Base-by-base conservation (phyloP, 2,329 filamentous ascomycete species). In the Xylariales sp. region DNA sequence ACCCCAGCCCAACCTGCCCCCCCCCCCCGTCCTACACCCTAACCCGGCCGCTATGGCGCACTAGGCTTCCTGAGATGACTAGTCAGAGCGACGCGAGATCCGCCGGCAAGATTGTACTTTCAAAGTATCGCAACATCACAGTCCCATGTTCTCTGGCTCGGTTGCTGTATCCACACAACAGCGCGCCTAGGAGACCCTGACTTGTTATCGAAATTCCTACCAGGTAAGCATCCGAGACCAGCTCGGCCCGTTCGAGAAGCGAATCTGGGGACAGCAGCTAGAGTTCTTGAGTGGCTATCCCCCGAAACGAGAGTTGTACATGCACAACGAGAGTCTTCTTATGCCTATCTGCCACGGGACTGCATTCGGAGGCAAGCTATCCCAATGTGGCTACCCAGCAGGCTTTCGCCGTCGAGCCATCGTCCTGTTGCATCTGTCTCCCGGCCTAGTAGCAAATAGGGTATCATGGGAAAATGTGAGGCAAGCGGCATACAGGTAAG, bases 171-270 rank as follows among this genome's bases (percentile, higher is more conserved):
- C 38, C 40, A 46, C 42, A 47, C 48, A 44, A 49, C 46, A 39
- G 40, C 46, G 42, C 46, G 47, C 45, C 47, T 47, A 42, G 40
- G 40, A 35, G 39, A 42, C 19, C 8, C 16, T 25, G 18, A 31
- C 25, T 51, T 9, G 27, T 25, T 14, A 33, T 34, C 29, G 45
- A 47, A 45, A 49, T 48, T 42, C 38, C 42, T 51, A 29, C 40
- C 14, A 52, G 45, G 46, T 45, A 53, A 40, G 45, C 42, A 49
- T 42, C 53, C 51, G 52, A 56, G 51, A 54, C 46, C 14, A 37
- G 48, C 53, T 55, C 53, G 56, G 54, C 46, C 54, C 52, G 48
- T 56, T 57, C 50, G 31, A 47, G 46, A 47, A 53, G 41, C 47
- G 43, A 48, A 38, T 41, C 38, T 28, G 35, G 15, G 33, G 24